Conservation (phyloP, 140 eudicot species). For the Cichorium intybus region DNA sequence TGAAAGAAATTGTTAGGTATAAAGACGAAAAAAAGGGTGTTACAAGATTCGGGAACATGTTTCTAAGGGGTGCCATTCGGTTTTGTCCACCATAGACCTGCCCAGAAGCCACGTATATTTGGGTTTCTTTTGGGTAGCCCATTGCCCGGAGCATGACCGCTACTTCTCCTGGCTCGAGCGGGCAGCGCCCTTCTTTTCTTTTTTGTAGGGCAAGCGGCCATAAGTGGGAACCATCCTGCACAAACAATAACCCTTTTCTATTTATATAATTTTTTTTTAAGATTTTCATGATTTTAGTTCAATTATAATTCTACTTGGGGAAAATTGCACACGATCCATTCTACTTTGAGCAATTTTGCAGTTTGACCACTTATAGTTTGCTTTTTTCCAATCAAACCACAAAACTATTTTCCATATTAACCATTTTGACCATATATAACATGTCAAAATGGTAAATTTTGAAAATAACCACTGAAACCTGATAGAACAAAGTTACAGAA, state of each 20-base stretch:
- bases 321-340: too few relatives aligned
- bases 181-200: slow-evolving; percentile 98
- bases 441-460: too few relatives aligned
- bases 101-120: slow-evolving; percentile 97
- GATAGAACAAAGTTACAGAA: too few relatives aligned
- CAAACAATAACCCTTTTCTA: slow-evolving; percentile 9
- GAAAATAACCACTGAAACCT: too few relatives aligned
- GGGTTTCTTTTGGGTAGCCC: slow-evolving; percentile 99
- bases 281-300: too few relatives aligned
- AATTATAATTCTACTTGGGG: too few relatives aligned
- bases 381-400: too few relatives aligned
- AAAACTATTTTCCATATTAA: too few relatives aligned
- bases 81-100: slow-evolving; percentile 98
- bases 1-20: not conserved
- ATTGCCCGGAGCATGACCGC: slow-evolving; percentile 96
- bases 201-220: slow-evolving; percentile 95
- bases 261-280: too few relatives aligned
- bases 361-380: too few relatives aligned
- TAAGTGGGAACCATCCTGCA: slow-evolving; percentile 96
- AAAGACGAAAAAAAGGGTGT: slow-evolving; percentile 21
- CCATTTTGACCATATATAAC: too few relatives aligned
- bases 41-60: slow-evolving; percentile 99
- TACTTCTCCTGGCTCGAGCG: slow-evolving; percentile 98
- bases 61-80: slow-evolving; percentile 98
- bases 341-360: not conserved